Evolutionary conservation across 1,139 yeast species (phyloP).

Genomic region (Suhomyces bokatorum): DNA sequence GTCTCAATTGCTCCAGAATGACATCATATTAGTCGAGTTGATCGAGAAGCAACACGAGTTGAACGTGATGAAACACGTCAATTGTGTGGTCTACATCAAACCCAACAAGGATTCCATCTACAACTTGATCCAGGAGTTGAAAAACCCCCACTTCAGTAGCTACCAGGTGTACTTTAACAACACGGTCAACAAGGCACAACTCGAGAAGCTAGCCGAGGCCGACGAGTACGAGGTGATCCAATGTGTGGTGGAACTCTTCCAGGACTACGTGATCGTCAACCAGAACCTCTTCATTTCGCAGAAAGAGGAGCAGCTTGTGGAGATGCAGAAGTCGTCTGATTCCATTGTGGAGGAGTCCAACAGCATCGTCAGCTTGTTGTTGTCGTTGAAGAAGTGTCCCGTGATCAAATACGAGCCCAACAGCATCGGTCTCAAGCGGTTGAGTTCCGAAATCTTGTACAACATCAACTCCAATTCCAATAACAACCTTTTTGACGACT

Average conservation of each 20-base stretch:
- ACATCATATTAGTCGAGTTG: slow-evolving; percentile 78
- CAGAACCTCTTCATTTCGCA: slow-evolving; percentile 53
- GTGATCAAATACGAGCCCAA: slow-evolving; percentile 72
- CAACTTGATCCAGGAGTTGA: slow-evolving; percentile 61
- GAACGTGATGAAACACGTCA: slow-evolving; percentile 72
- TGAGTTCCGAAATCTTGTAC: slow-evolving; percentile 69
- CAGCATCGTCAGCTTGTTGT: slow-evolving; percentile 61
- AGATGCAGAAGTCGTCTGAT: slow-evolving; percentile 18
- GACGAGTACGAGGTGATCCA: slow-evolving; percentile 83
- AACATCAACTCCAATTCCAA: slow-evolving; percentile 58
- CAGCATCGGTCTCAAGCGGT: slow-evolving; percentile 59
- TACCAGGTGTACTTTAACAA: slow-evolving; percentile 81
- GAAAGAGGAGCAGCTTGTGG: slow-evolving; percentile 24
- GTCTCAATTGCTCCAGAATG: slow-evolving; percentile 76
- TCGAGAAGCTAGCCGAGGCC: slow-evolving; percentile 85
- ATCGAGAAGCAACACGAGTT: slow-evolving; percentile 63
- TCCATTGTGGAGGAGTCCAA: slow-evolving; percentile 49
- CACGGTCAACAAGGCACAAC: slow-evolving; percentile 65
- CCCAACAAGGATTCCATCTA: slow-evolving; percentile 71
- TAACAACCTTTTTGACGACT: slow-evolving; percentile 65
- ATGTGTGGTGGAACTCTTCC: slow-evolving; percentile 78
- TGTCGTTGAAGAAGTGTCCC: slow-evolving; percentile 78
- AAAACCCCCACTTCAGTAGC: slow-evolving; percentile 73
- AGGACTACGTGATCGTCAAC: slow-evolving; percentile 77
- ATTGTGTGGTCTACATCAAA: slow-evolving; percentile 76